Evolutionary conservation across 202 grass and related monocot genomes (phyloP), one percentile per base, ranked within the genome.

Genomic region (Setaria viridis): DNA sequence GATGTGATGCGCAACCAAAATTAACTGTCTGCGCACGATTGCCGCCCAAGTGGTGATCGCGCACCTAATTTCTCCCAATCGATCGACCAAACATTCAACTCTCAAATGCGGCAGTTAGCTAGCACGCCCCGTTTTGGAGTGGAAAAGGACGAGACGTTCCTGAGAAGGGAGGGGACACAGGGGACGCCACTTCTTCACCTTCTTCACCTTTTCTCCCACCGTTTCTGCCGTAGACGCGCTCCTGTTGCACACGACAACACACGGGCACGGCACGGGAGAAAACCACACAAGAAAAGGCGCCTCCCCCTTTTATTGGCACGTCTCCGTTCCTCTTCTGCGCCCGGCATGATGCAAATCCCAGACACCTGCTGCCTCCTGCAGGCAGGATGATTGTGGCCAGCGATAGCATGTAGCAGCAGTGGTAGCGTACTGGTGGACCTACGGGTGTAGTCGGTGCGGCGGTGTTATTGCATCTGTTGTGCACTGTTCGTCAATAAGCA

Each of bases 161-260:
- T 78, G 74, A 84, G 37, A 84, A 73, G 81, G 75, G 48, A 79
- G 58, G 81, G 30, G 37, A 53, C 78, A 88, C 37, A 11, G 37
- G 47, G 39, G 66, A 66, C 57, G 39, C 37, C 74, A 59, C 67
- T 74, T n/a, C 56, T 67, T 13, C 81, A 32, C 70, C 62, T 47
- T 25, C 25, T 25, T 25, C 25, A 25, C 25, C 25, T 14, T 54
- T 48, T 16, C 30, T 21, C 9, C 10, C 16, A 21, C 30, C 34
- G 20, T 13, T 21, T 10, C 67, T 47, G 20, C 67, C 25, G 70
- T 51, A 49, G 12, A 35, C 59, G 6, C 4, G 1, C 48, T 49
- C 30, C 64, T 67, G 14, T 54, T 25, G 62, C 33, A 17, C 76
- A 72, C 55, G 47, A 13, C 46, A 48, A 5, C 34, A 3, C 34